Evolutionary conservation across 176 grass and related monocot species (phyloP).

Genomic region (Oryza meyeriana): DNA sequence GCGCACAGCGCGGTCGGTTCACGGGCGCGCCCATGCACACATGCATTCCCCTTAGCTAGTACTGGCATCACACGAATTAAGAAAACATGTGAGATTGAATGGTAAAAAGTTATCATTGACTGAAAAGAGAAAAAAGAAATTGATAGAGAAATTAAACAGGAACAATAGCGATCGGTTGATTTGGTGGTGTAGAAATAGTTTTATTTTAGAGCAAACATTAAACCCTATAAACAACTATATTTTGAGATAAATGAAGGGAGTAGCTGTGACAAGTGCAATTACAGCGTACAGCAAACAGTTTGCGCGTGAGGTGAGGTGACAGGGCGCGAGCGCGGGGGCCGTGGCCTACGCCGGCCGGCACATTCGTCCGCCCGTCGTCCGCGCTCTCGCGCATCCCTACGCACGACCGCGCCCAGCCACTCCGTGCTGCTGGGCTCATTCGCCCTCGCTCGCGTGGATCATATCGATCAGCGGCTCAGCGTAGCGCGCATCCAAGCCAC

Average conservation of each 20-base stretch:
- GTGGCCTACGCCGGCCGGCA: neutral
- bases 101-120: too few relatives aligned
- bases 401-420: neutral
- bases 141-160: too few relatives aligned
- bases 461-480: too few relatives aligned
- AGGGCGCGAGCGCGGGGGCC: neutral
- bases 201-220: too few relatives aligned
- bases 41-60: neutral
- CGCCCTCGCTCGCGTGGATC: too few relatives aligned
- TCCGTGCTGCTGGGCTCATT: neutral
- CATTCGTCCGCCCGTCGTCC: neutral
- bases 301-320: slow-evolving; percentile 3
- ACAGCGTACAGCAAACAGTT: slow-evolving; percentile 7
- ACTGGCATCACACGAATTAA: too few relatives aligned
- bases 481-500: neutral
- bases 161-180: too few relatives aligned
- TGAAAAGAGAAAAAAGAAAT: too few relatives aligned
- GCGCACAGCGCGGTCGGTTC: slow-evolving; percentile 17
- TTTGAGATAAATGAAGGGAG: too few relatives aligned
- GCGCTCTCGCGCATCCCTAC: neutral
- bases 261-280: neutral
- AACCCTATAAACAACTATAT: too few relatives aligned
- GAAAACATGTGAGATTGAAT: too few relatives aligned
- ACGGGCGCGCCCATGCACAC: slow-evolving; percentile 25
- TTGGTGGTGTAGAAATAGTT: too few relatives aligned